phyloP scores from a whole-genome alignment of 352 stramenopile genomes.

The Plasmopara halstedii region DNA sequence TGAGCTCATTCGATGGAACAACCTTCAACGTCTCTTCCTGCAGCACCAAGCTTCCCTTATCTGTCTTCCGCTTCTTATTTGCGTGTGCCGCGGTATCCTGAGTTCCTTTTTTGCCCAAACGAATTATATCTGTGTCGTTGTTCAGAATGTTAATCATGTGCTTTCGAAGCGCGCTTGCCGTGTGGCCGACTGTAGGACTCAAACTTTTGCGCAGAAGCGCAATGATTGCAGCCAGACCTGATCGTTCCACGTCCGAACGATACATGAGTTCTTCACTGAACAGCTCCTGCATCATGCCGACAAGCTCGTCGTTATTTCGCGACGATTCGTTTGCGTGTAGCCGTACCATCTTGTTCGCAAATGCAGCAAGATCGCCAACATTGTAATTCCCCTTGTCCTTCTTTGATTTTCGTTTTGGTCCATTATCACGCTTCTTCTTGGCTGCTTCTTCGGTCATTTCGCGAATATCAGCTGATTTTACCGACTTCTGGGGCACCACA shows the following conservation, averaged over 20 bases:
- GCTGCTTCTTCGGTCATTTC: conserved; percentile 65
- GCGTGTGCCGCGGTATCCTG: conserved; percentile 11
- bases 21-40: conserved; percentile 13
- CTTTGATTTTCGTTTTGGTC: conserved; percentile 35
- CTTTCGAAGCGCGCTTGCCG: conserved; percentile 69
- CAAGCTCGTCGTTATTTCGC: conserved; percentile 68
- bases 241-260: conserved; percentile 60
- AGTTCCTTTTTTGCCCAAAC: conserved; percentile 27
- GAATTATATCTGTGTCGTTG: conserved; percentile 31
- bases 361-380: conserved; percentile 45
- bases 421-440: conserved; percentile 36
- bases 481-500: conserved; percentile 62
- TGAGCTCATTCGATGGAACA: conserved; percentile 4
- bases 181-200: conserved; percentile 59
- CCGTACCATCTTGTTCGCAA: conserved; percentile 54
- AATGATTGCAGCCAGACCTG: conserved; percentile 61
- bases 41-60: conserved; percentile 19
- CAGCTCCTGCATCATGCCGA: conserved; percentile 61
- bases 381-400: conserved; percentile 64
- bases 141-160: conserved; percentile 65
- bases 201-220: conserved; percentile 54
- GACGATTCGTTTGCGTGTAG: conserved; percentile 59
- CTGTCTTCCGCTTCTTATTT: conserved; percentile 43
- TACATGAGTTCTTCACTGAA: conserved; percentile 69
- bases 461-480: conserved; percentile 69